Base-by-base conservation (phyloP, 129 eudicot species). In the Flaveria ramosissima region DNA sequence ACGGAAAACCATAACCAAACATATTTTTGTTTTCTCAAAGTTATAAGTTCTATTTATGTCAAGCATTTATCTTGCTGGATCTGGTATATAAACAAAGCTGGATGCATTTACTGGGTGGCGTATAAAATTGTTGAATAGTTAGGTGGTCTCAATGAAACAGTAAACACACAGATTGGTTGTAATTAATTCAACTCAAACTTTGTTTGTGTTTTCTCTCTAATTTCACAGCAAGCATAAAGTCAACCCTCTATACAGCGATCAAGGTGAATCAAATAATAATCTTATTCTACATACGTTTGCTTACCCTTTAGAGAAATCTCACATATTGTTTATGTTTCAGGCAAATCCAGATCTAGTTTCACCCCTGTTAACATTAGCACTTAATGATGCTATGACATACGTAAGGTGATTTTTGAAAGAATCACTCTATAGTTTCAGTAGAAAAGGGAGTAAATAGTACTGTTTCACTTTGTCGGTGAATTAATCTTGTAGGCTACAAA, bases 401-500 rank as follows among this genome's bases (percentile, higher is more conserved):
- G 97, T 80, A 94, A 94, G 99, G 99, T 78, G 76, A 85, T 60
- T 56, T 30, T 26, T 73, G 7, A 80, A 73, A n/a, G 11, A 42
- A 73, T 80, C 83, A 72, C 55, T 50, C 2, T 68, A 26, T 61
- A 21, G 48, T 68, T 79, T 65, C n/a, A n/a, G n/a, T n/a, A n/a
- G n/a, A n/a, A n/a, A n/a, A n/a, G n/a, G n/a, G n/a, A n/a, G n/a
- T n/a, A n/a, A n/a, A n/a, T n/a, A n/a, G n/a, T n/a, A n/a, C n/a
- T n/a, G n/a, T n/a, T n/a, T n/a, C n/a, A n/a, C n/a, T n/a, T n/a
- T n/a, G n/a, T n/a, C n/a, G n/a, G n/a, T n/a, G n/a, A n/a, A n/a
- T n/a, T 83, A 78, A 83, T 82, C 80, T 59, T 83, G 85, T 89
- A 94, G 98, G 86, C 97, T 63, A 87, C 99, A 80, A 94, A 94